Conservation (phyloP, 805 yeast species). For the Candida golubevii region DNA sequence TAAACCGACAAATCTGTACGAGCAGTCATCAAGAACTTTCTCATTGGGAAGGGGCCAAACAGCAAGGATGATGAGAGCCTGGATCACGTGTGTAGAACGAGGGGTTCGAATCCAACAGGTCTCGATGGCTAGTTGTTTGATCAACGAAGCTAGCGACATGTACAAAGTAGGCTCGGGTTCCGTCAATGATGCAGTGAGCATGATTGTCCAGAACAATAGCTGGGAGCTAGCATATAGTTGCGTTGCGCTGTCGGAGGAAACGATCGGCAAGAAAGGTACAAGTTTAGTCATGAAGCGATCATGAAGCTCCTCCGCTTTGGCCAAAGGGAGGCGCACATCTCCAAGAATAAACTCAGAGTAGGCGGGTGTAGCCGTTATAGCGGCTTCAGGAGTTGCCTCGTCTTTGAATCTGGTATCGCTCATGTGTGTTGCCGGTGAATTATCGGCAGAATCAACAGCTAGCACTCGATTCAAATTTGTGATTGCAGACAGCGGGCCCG, state of each 20-base stretch:
- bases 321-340: slow-evolving; percentile 61
- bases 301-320: slow-evolving; percentile 71
- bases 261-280: slow-evolving; percentile 75
- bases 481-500: slow-evolving; percentile 11
- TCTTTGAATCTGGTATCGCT: slow-evolving; percentile 5
- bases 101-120: slow-evolving; percentile 94
- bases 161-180: slow-evolving; percentile 86
- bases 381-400: slow-evolving; percentile 6
- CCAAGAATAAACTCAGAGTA: slow-evolving; percentile 68
- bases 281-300: slow-evolving; percentile 60
- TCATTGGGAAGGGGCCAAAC: slow-evolving; percentile 93
- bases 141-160: slow-evolving; percentile 66
- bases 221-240: slow-evolving; percentile 82
- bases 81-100: slow-evolving; percentile 88
- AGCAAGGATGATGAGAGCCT: slow-evolving; percentile 77
- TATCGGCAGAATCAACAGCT: slow-evolving; percentile 25
- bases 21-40: slow-evolving; percentile 86
- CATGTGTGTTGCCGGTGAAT: slow-evolving; percentile 24
- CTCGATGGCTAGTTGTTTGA: slow-evolving; percentile 83
- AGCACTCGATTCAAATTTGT: slow-evolving; percentile 20
- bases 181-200: slow-evolving; percentile 77
- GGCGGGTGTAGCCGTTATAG: slow-evolving; percentile 22
- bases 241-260: slow-evolving; percentile 64
- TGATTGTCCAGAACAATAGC: slow-evolving; percentile 84
- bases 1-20: slow-evolving; percentile 81